Base-by-base conservation (phyloP, 2,329 filamentous ascomycete species). In the Coleophoma eucalyptorum region DNA sequence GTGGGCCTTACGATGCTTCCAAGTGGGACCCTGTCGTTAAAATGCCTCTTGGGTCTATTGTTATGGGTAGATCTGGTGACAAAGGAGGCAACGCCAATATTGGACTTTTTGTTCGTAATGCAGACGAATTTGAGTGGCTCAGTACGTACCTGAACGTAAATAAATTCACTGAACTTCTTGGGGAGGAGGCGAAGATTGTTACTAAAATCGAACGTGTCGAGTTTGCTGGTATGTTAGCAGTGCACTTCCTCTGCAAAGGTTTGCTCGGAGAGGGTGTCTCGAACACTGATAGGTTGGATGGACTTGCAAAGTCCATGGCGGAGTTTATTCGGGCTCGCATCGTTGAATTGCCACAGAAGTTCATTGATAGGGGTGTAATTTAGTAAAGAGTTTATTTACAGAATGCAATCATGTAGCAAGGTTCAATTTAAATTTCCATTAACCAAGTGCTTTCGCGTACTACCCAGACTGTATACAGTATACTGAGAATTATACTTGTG, bases 81-180 rank as follows among this genome's bases (percentile, higher is more conserved):
- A 69, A 69, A 54, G 66, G 63, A 5, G 59, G 60, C 15, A 66
- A 69, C 46, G 64, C 64, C 2, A 69, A 68, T 50, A 55, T 68
- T 7, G 67, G 67, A 5, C 62, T 69, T 55, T 69, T 63, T 58
- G 65, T 65, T n/a, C 46, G 46, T 19, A 34, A 33, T 18, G 31
- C 43, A 5, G 21, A 5, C 2, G 46, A 50, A 53, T 51, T n/a
- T n/a, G n/a, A n/a, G 10, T 40, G 37, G 37, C 37, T 40, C 37
- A n/a, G 20, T 8, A 40, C 16, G n/a, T 40, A 16, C n/a, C 37
- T 40, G n/a, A 40, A n/a, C 16, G 20, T 40, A 40, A 10, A n/a
- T 11, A n/a, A 19, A 3, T 19, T 40, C 3, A 40, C 20, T 40
- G 37, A 40, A 15, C 37, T 40, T 16, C 37, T 40, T 2, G 37